Base-by-base conservation (phyloP, 352 stramenopile genomes). In the Phytopythium sindhum region DNA sequence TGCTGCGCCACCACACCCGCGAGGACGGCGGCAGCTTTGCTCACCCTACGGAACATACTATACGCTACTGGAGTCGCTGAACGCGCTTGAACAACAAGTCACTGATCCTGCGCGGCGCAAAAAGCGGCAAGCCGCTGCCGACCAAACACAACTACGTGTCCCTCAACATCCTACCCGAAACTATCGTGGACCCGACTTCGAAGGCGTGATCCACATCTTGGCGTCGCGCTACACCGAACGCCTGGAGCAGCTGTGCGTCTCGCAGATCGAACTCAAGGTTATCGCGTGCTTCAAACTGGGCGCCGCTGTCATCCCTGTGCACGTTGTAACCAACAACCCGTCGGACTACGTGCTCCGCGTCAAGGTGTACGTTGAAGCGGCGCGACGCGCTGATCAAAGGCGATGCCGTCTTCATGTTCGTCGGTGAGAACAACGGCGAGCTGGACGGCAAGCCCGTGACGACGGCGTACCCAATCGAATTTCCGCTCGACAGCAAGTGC, bases 71-170 rank as follows among this genome's bases (percentile, higher is more conserved):
- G 97, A 99, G 65, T 92, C 97, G 48, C 83, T 99, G n/a, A 99
- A 99, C 77, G 92, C 97, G 23, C 72, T 99, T 99, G 70, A 75
- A 97, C 31, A 76, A 96, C 35, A 98, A 98, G 74, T 84, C 95
- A 4, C 82, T 90, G 33, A 67, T 98, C 24, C 85, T 90, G 64
- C 92, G 84, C 19, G 80, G 67, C 14, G 83, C 41, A 84, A 33
- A 28, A 21, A n/a, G 47, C 33, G 33, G 33, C 48, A 55, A 55
- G 50, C 14, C 21, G 33, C 68, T 90, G 48, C 68, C 68, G 57
- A 93, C 89, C 57, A 92, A 93, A 66, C 98, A 99, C 79, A 99
- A 99, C 78, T 97, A 99, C 83, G 89, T 99, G 28, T 99, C 99
- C 73, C 84, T 99, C 45, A 99, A 99, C 79, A 91, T 99, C 44